These are phyloP conservation scores for Beta corolliflora DNA, from an alignment of 179 eudicot species.

Conservation along the genomic window DNA sequence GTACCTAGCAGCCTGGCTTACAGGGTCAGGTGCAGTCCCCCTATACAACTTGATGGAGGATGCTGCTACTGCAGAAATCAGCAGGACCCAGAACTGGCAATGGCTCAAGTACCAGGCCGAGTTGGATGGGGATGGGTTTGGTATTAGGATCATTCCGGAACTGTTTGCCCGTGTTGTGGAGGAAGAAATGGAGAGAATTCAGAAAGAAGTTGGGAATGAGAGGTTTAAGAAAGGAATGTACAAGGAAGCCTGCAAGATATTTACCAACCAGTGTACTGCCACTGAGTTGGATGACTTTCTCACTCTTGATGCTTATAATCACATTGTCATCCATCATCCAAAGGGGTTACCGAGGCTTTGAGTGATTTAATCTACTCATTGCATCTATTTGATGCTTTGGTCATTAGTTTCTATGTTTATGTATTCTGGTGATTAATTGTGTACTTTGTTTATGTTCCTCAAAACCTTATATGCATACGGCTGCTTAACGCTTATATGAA, in stretches of 20 bases:
- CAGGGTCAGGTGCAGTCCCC: constrained; percentile 76
- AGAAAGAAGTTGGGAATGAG: constrained; percentile 61
- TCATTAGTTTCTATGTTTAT: not conserved
- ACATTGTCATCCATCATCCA: constrained; percentile 58
- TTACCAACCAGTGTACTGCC: constrained; percentile 53
- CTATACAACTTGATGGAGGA: constrained; percentile 93
- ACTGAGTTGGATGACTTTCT: constrained; percentile 70
- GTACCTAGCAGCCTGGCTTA: constrained; percentile 86
- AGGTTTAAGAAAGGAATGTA: constrained; percentile 66
- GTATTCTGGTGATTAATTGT: not conserved
- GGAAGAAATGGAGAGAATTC: constrained; percentile 77
- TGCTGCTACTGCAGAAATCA: constrained; percentile 90
- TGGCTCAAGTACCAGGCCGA: constrained; percentile 73
- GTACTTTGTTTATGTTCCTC: not conserved
- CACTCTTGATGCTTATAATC: constrained; percentile 68
- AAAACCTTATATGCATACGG: constrained; percentile 4
- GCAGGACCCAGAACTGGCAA: constrained; percentile 91
- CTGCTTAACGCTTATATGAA: constrained; percentile 8
- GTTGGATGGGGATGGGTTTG: constrained; percentile 68
- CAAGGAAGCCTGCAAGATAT: constrained; percentile 64
- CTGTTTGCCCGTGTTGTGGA: constrained; percentile 64
- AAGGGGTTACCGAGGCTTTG: constrained; percentile 42
- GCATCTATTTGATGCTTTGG: not conserved
- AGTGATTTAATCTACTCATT: not conserved
- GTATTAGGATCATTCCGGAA: constrained; percentile 52